Evolutionary conservation across 108 stramenopile species (phyloP).

Genomic region (Schizochytrium sp.): DNA sequence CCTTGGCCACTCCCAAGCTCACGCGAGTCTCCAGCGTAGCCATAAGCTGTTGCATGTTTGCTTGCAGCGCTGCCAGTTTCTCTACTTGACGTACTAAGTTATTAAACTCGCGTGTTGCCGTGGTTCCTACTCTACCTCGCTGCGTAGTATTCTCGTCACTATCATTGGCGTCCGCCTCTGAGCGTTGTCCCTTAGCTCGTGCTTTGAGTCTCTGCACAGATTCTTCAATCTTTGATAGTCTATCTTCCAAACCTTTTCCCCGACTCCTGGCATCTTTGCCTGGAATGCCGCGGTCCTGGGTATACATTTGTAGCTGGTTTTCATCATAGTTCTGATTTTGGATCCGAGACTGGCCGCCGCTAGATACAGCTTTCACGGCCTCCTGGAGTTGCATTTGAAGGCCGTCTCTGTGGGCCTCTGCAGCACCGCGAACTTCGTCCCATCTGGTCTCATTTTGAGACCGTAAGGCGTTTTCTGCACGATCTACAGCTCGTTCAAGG

Average conservation of each 20-base stretch:
- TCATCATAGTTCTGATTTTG: background rate
- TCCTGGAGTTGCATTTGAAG: background rate
- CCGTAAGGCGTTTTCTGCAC: background rate
- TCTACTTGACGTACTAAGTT: constrained; percentile 38
- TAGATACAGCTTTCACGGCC: background rate
- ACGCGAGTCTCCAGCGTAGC: background rate
- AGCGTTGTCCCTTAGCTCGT: background rate
- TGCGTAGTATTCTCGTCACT: background rate
- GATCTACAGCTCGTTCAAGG: constrained; percentile 15
- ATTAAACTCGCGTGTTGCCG: constrained; percentile 22
- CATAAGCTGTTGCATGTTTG: constrained; percentile 49
- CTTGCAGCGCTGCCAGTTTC: constrained; percentile 5
- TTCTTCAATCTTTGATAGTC: too few species aligned
- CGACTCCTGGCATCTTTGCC: too few species aligned
- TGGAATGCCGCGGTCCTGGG: too few species aligned
- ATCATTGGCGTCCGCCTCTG: background rate
- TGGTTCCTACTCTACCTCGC: background rate
- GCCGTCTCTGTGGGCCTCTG: constrained; percentile 9
- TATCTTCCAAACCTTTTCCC: too few species aligned
- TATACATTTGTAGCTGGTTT: background rate
- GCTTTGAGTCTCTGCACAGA: background rate
- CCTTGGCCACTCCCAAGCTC: background rate
- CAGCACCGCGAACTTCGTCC: background rate
- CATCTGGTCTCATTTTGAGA: background rate
- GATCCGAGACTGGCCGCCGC: background rate